phyloP scores from a whole-genome alignment of 2,329 filamentous ascomycete genomes.

The Fusarium sp. region DNA sequence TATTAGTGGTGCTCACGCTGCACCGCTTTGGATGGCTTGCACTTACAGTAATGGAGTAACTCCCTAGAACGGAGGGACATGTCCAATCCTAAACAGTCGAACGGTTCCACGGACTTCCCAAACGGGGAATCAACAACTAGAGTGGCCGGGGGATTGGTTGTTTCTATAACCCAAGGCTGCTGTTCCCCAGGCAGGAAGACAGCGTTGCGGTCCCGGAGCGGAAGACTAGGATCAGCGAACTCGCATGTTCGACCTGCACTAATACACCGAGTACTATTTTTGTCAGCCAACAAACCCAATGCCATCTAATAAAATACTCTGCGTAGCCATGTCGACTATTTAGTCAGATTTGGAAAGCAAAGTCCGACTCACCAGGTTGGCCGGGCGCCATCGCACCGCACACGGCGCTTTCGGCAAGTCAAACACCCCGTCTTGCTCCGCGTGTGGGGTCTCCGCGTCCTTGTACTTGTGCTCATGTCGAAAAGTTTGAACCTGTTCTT shows the following conservation, averaged over 20 bases:
- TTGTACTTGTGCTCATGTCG: constrained; percentile 16
- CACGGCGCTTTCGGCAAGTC: constrained; percentile 43
- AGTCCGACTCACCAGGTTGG: constrained; percentile 41
- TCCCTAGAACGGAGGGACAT: constrained; percentile 48
- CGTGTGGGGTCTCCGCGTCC: constrained; percentile 41
- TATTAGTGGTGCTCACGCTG: neutral
- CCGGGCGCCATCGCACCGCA: constrained; percentile 41
- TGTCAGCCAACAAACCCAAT: neutral
- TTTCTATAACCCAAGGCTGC: constrained; percentile 37
- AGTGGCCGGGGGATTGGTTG: neutral
- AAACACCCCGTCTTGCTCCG: constrained; percentile 43
- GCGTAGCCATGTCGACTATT: neutral
- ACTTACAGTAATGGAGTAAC: constrained; percentile 46
- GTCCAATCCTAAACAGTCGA: constrained; percentile 40
- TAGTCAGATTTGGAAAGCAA: neutral
- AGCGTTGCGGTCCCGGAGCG: constrained; percentile 45
- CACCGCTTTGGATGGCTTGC: neutral
- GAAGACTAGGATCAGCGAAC: constrained; percentile 31
- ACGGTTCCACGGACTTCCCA: constrained; percentile 32
- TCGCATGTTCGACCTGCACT: constrained; percentile 34
- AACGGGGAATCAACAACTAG: neutral
- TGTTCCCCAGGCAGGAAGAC: constrained; percentile 43
- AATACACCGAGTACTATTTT: constrained; percentile 32
- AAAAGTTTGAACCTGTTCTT: neutral
- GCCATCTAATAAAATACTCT: fast-evolving